Base-by-base conservation (phyloP, 768 basidiomycete species). In the Trametes villosa region DNA sequence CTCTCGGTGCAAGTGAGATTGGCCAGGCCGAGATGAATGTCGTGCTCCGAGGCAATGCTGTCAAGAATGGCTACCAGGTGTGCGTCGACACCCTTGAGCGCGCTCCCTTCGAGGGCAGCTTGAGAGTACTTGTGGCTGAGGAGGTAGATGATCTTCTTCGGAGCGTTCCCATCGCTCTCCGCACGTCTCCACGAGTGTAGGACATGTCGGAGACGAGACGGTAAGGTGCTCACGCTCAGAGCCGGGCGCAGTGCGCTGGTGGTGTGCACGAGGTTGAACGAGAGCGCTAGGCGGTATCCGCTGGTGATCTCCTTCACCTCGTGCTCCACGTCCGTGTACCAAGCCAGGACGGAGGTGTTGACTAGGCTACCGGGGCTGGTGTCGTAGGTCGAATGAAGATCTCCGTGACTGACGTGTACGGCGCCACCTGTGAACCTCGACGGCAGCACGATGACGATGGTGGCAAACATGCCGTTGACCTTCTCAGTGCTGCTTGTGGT, bases 251-350 rank as follows among this genome's bases (percentile, higher is more conserved):
- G 63, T 3, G 66, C 29, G 5, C 26, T 58, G 0, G 72, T 68
- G 3, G 77, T 71, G 56, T 81, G 77, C n/a, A 83, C 73, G 50
- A 84, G 74, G 60, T 82, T 83, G 68, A 79, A 84, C 0, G 81
- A 78, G 6, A 84, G 75, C 0, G 81, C 82, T 0, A 84, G 75
- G 1, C 80, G 78, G 57, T 80, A 82, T 4, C 83, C 83, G 18
- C 76, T 75, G 0, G 77, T 79, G 45, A 83, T 71, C 7, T 79
- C 77, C 59, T 79, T 80, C 60, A 83, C 76, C 71, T 81, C 80
- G 66, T 82, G 81, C 46, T 69, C 70, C 49, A 83, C 82, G 55
- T 83, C 83, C 27, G 80, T 82, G 64, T 84, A 82, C 81, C 83
- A 85, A 1, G 82, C 74, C 4, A 83, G 69, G 15, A 80, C 67